Percentiles rank a stretch among this genome's conserved stretches.
These are phyloP conservation scores for Cercospora sp. DNA, from an alignment of 2,329 filamentous ascomycete species.

Conservation along the genomic window DNA sequence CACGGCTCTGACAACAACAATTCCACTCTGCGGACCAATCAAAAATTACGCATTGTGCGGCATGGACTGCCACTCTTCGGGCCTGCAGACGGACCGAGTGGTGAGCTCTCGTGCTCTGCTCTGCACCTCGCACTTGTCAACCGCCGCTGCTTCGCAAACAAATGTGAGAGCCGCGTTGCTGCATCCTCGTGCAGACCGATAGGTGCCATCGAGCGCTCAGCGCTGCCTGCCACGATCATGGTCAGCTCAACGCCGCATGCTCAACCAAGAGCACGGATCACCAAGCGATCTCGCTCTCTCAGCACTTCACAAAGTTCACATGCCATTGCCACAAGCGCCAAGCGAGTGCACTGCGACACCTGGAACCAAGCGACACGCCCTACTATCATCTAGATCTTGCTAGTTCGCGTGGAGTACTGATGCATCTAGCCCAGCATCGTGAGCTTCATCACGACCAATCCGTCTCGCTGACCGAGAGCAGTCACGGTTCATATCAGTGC, in stretches of 20 bases:
- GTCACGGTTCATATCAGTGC: background rate
- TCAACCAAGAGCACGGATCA: background rate
- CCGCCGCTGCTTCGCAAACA: background rate
- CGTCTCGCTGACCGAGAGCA: background rate
- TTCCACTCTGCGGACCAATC: background rate
- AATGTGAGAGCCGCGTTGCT: background rate
- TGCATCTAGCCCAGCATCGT: slow-evolving; percentile 8
- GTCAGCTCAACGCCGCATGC: background rate
- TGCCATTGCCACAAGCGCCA: slow-evolving; percentile 10
- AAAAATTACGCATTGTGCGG: background rate
- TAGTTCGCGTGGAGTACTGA: background rate
- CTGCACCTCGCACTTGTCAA: background rate
- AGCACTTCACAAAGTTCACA: slow-evolving; percentile 8
- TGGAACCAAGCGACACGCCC: slow-evolving; percentile 6
- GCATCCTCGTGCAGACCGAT: background rate
- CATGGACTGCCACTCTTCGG: background rate
- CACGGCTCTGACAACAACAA: background rate
- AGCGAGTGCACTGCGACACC: background rate
- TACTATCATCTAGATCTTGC: background rate
- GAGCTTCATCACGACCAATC: background rate
- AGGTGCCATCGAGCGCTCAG: background rate
- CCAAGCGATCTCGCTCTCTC: background rate
- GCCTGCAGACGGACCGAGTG: background rate
- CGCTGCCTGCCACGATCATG: background rate
- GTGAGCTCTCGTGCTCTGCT: background rate